A percentile compares a stretch with the other conserved stretches of the same genome.
Conservation (phyloP, 2,329 filamentous ascomycete genomes). For the Aspergillaceae sp. region DNA sequence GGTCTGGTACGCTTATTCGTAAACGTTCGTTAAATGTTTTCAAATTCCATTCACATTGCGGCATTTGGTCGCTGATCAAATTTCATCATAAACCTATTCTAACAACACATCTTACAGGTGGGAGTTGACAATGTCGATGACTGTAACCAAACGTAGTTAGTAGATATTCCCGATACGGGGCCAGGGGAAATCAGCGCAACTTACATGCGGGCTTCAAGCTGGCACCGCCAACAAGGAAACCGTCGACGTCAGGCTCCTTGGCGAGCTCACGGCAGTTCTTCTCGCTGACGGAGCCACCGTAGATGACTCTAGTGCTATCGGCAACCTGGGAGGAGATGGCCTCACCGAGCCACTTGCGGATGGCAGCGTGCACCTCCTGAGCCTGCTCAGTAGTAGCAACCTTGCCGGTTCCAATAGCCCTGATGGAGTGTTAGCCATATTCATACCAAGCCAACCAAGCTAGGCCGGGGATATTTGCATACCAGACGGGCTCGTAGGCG, state of each 20-base stretch:
- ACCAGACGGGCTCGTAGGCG: slow-evolving; percentile 99
- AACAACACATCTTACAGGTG: slow-evolving; percentile 34
- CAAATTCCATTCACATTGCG: background rate
- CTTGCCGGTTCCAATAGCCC: slow-evolving; percentile 81
- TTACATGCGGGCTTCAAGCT: slow-evolving; percentile 92
- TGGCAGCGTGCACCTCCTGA: slow-evolving; percentile 86
- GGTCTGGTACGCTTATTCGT: too few relatives aligned
- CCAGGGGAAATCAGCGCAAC: slow-evolving; percentile 21
- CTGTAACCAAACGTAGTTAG: slow-evolving; percentile 18
- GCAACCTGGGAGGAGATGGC: slow-evolving; percentile 68
- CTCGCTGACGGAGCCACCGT: slow-evolving; percentile 92
- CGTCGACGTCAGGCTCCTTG: slow-evolving; percentile 91
- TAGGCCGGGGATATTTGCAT: slow-evolving; percentile 30
- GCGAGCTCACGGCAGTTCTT: slow-evolving; percentile 95
- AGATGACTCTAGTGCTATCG: slow-evolving; percentile 86
- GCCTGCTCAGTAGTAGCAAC: slow-evolving; percentile 82
- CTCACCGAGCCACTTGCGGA: slow-evolving; percentile 74
- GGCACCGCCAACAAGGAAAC: slow-evolving; percentile 93
- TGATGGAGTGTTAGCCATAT: slow-evolving; percentile 13
- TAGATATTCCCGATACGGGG: too few relatives aligned
- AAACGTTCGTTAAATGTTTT: background rate
- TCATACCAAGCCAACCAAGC: background rate
- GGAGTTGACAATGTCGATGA: slow-evolving; percentile 63
- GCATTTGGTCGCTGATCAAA: background rate
- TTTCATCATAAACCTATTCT: slow-evolving; percentile 3